Percentiles rank a stretch among this genome's conserved stretches.
phyloP scores from a whole-genome alignment of 495 filamentous ascomycete species.

The Penicillium samsonianum region DNA sequence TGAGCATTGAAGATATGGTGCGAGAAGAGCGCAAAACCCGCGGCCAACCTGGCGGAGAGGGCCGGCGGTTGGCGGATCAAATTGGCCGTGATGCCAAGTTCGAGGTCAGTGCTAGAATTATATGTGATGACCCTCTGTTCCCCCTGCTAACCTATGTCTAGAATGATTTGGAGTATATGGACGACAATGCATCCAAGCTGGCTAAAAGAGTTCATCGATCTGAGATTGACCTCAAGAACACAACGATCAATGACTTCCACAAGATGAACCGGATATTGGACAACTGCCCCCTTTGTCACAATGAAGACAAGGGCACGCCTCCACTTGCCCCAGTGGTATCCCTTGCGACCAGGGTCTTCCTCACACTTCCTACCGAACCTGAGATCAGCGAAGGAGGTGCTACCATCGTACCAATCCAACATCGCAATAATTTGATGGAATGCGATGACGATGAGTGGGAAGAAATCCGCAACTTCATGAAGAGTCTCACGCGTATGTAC shows the following conservation, averaged over 20 bases:
- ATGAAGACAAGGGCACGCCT: conserved; percentile 80
- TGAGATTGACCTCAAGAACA: conserved; percentile 85
- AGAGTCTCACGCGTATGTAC: conserved; percentile 89
- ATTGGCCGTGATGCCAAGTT: conserved; percentile 94
- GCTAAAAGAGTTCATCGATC: conserved; percentile 87
- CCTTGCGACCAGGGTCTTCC: conserved; percentile 80
- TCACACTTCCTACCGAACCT: conserved; percentile 87
- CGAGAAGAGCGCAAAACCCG: conserved; percentile 83
- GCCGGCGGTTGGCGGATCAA: conserved; percentile 77
- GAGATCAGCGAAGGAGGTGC: conserved; percentile 83
- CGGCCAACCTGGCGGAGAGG: conserved; percentile 78
- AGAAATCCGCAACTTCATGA: conserved; percentile 99
- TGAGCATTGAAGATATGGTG: conserved; percentile 95
- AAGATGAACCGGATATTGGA: conserved; percentile 88
- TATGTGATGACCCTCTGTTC: background rate
- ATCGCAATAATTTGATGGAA: conserved; percentile 86
- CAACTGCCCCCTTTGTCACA: conserved; percentile 86
- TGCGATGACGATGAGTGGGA: conserved; percentile 99
- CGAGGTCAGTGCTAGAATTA: conserved; percentile 50
- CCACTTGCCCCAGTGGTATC: conserved; percentile 91
- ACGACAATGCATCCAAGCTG: conserved; percentile 90
- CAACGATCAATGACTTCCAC: conserved; percentile 84
- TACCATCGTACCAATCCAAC: conserved; percentile 85
- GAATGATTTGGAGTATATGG: conserved; percentile 94
- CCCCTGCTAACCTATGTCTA: conserved; percentile 38